Base-by-base conservation (phyloP, 2,329 filamentous ascomycete genomes). In the Scortechinia acanthostroma region DNA sequence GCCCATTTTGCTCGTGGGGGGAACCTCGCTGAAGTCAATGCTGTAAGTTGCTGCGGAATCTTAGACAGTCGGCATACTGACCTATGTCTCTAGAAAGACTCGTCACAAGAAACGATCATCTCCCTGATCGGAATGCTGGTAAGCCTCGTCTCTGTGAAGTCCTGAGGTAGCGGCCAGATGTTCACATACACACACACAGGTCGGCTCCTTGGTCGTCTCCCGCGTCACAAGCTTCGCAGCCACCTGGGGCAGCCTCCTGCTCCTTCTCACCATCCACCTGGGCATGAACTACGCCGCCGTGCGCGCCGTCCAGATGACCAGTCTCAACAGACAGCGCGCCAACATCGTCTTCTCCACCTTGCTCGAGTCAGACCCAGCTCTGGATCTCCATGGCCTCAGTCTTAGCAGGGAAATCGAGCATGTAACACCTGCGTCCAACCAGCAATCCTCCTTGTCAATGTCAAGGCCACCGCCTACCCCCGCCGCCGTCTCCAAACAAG, bases 81-180 rank as follows among this genome's bases (percentile, higher is more conserved):
- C 25, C 25, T 30, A 17, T 10, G 10, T 40, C 6, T 40, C 6
- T 19, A 40, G 35, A 59, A 87, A 74, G 83, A 87, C 57, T 83
- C 81, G 4, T 84, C 80, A 49, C 83, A 87, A 63, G 83, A 87
- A 59, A 87, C 83, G 0, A 70, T 87, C 45, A 83, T 88, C 50
- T 84, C 80, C 2, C 66, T 88, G 15, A 48, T 86, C 30, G 83
- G 83, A 5, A 86, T 87, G 82, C 68, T 86, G 48, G 74, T 40
- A 10, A 40, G 35, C n/a, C 10, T n/a, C 25, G 10, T 30, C 25
- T 30, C n/a, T n/a, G n/a, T n/a, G 6, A 10, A 10, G 20, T 6
- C 35, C 17, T 19, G 10, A 10, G 10, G n/a, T 10, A 10, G n/a
- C n/a, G 25, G 25, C 35, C 10, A 40, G 35, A 13, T 40, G 6